phyloP scores from a whole-genome alignment of 371 early-diverging fungal species.

The Chytridium lagenaria region DNA sequence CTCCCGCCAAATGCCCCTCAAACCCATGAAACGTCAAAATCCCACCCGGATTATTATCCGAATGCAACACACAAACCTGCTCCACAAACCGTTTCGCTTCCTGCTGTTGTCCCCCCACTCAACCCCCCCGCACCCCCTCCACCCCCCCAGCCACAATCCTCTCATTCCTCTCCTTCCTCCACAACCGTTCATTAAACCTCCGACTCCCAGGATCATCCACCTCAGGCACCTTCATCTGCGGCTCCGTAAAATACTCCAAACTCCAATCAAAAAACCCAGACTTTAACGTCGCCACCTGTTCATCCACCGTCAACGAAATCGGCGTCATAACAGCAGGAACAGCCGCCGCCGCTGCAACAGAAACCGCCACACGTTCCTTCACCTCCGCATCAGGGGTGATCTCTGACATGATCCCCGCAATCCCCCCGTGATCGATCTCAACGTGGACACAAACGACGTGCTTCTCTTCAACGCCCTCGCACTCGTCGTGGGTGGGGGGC shows the following conservation, averaged over 20 bases:
- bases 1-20: slow-evolving; percentile 76
- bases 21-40: slow-evolving; percentile 70
- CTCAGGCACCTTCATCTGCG: slow-evolving; percentile 86
- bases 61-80: slow-evolving; percentile 34
- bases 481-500: neutral
- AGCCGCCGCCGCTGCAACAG: neutral
- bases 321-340: neutral
- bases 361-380: slow-evolving; percentile 24
- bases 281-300: slow-evolving; percentile 24
- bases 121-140: too few relatives aligned
- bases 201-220: slow-evolving; percentile 84
- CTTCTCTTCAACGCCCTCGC: slow-evolving; percentile 49
- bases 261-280: slow-evolving; percentile 85
- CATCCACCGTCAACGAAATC: slow-evolving; percentile 11
- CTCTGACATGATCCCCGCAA: slow-evolving; percentile 19
- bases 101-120: slow-evolving; percentile 58
- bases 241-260: slow-evolving; percentile 87
- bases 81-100: slow-evolving; percentile 38
- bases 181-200: slow-evolving; percentile 76
- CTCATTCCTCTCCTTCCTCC: slow-evolving; percentile 78
- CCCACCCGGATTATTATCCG: slow-evolving; percentile 37
- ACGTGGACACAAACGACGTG: slow-evolving; percentile 48
- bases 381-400: slow-evolving; percentile 8
- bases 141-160: slow-evolving; percentile 67
- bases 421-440: slow-evolving; percentile 34